Base-by-base conservation (phyloP, 2,329 filamentous ascomycete species). In the Claviceps paspali region DNA sequence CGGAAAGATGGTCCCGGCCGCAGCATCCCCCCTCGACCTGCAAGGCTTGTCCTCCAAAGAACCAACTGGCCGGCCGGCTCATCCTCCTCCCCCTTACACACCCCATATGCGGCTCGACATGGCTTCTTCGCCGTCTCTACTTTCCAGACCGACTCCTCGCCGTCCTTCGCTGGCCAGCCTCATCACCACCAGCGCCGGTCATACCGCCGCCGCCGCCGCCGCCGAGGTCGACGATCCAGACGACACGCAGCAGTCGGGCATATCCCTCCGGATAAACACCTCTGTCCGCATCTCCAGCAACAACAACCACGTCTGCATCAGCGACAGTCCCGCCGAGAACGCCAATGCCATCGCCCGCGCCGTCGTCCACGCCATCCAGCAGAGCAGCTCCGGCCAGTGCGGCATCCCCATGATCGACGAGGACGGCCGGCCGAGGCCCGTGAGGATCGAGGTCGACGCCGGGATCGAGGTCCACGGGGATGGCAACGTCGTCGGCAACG, bases 281-380 rank as follows among this genome's bases (percentile, higher is more conserved):
- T 59, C 64, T 1, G 50, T 73, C 47, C 55, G 47, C 41, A 55
- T 75, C 45, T 52, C 53, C 27, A 63, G 62, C 42, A 58, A 59
- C 50, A 56, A 63, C 50, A 76, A 75, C 50, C 48, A 68, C 34
- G 52, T 71, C 32, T 61, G 62, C 15, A 49, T 70, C 15, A 46
- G 53, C 0, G 48, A 58, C 3, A 56, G 61, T 5, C 56, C 63
- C 1, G 49, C 58, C 5, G 50, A 53, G 4, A 56, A 60, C 33
- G 63, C 65, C 49, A 49, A 57, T 46, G 46, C 55, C 39, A 56
- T 73, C 41, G 60, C 65, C 8, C 50, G 55, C 6, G 56, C 65
- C 4, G 52, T 74, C 3, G 55, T 69, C 10, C 47, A 57, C 10
- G 60, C 64, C 2, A 49, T 74, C 2, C 53, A 61, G 26, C 53